Evolutionary conservation across 805 yeast species (phyloP), one percentile per base, ranked within the genome.

Genomic region (Ogataea nonfermentans): DNA sequence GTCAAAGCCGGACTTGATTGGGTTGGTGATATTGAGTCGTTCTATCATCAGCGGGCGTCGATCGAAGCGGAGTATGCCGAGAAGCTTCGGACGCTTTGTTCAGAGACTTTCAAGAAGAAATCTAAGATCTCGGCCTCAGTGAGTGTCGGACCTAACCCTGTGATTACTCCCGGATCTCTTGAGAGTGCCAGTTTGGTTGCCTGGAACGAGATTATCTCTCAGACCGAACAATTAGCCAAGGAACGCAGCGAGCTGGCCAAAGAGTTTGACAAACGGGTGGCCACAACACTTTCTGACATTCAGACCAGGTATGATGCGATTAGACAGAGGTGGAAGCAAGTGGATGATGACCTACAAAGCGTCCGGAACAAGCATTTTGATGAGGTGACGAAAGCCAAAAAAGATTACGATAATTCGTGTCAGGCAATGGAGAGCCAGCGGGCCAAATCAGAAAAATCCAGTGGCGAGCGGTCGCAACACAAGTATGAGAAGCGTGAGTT

Each of bases 151-250:
- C 95, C 87, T 44, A 76, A 76, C 12, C 99, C 99, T 0, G 74
- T 79, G 29, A 76, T 86, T 29, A 93, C 99, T 0, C 98, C 99
- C 0, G 99, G 99, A 0, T 88, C 97, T 0, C 68, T 91, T 35
- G 98, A 93, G 57, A 74, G 85, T 48, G 95, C 96, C 0, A 71
- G 85, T 11, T 65, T 90, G 46, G 95, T 86, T 9, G 77, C 95
- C 2, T 91, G 99, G 99, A 87, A 77, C 31, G 95, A 88, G 48
- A 76, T 90, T 6, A 71, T 91, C 43, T 73, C 84, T 3, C 93
- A 87, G 56, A 86, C 96, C 1, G 97, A 90, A 61, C 66, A 73
- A 16, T 75, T 85, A 26, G 82, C 95, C 25, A 76, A 71, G 37
- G 95, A 85, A 51, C 80, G 79, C 50, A 57, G 60, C 17, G 63